Evolutionary conservation across 2,329 filamentous ascomycete species (phyloP), one percentile per base, ranked within the genome.

Genomic region (Tolypocladium ovalisporum): DNA sequence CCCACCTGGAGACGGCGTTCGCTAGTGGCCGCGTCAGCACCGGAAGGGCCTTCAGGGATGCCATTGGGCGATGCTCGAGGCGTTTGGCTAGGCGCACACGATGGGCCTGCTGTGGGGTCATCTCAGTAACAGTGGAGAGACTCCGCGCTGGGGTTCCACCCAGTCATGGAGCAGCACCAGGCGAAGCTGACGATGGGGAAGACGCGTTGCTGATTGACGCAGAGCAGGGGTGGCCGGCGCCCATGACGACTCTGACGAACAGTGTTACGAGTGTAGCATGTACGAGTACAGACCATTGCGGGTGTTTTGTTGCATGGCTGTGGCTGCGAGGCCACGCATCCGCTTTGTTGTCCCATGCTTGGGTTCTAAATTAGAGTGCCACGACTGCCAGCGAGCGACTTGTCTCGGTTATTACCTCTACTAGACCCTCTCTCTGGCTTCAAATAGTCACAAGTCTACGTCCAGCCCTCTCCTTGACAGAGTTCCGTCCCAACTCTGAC

Each of bases 1-100:
- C 44, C 44, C 27, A 32, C 44, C 44, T 49, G 44, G 27, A 32
- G 27, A 9, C 47, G 4, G 47, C 19, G 27, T 9, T 34, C 29
- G 47, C 58, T 15, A 53, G 56, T 35, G 57, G 61, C 61, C 60
- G 58, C 60, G 61, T 64, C 59, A 63, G 58, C 62, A 57, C 51
- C 56, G 36, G 56, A 52, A 51, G 60, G 56, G 57, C 51, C 47
- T 29, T 10, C n/a, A 47, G 27, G 51, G 36, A 51, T 53, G 34
- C 40, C 12, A 56, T 56, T 56, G 54, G 52, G 49, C 34, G 47
- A 39, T 24, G 35, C 22, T 27, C 29, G 24, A 59, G 57, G 56
- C 56, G 49, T 55, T 54, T 49, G 56, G 54, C 54, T 57, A 52
- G 42, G 42, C 29, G 34, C 29, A 27, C 37, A n/a, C 12, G 10